Evolutionary conservation across 1,284 basidiomycete species (phyloP).

Genomic region (Leccinum holopus): DNA sequence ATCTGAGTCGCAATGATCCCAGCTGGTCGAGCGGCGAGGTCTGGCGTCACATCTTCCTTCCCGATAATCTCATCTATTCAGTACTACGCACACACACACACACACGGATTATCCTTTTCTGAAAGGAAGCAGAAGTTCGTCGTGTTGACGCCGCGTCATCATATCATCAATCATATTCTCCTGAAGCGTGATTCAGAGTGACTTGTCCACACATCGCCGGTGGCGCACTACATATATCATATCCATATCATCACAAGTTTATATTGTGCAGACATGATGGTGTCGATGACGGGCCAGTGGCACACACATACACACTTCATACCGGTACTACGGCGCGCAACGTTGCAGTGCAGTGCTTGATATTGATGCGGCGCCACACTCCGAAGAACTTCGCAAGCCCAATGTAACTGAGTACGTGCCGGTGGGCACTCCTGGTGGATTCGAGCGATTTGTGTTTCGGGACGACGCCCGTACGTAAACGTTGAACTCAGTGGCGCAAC

Average conservation of each 20-base stretch:
- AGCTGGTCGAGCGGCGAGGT: background rate
- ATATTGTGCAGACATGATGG: background rate
- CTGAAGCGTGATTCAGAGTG: background rate
- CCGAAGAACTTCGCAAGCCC: background rate
- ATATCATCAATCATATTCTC: background rate
- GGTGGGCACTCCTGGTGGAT: background rate
- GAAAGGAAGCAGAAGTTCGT: background rate
- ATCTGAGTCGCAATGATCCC: background rate
- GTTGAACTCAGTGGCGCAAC: slow-evolving; percentile 12
- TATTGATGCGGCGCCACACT: slow-evolving; percentile 10
- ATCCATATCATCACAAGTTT: background rate
- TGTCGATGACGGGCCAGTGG: background rate
- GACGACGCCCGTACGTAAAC: slow-evolving; percentile 21
- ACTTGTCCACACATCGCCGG: slow-evolving; percentile 3
- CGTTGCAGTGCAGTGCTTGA: slow-evolving; percentile 6
- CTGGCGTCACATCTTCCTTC: background rate
- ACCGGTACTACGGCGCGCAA: background rate
- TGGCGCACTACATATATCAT: slow-evolving; percentile 19
- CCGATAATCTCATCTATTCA: slow-evolving; percentile 2
- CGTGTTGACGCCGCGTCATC: background rate
- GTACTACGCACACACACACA: background rate
- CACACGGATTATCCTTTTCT: slow-evolving; percentile 9
- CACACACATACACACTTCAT: background rate
- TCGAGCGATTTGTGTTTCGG: slow-evolving; percentile 11
- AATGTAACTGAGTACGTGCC: background rate